Evolutionary conservation across 2,329 filamentous ascomycete genomes (phyloP).

Genomic region (Ampelomyces quisqualis): DNA sequence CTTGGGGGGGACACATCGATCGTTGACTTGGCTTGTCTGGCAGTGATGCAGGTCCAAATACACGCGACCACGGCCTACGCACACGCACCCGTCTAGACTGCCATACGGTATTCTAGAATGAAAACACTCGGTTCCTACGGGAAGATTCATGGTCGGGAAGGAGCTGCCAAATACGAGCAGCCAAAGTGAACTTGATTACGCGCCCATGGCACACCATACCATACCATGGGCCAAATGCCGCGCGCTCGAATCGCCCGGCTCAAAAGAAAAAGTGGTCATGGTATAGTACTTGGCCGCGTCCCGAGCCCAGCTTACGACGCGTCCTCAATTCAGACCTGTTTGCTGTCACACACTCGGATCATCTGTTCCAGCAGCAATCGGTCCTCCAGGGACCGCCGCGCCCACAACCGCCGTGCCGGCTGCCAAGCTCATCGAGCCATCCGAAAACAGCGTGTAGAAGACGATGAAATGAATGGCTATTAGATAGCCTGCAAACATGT

Average conservation of each 20-base stretch:
- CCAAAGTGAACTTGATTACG: conserved; percentile 1
- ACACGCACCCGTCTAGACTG: too few relatives aligned
- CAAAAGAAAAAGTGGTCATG: not conserved
- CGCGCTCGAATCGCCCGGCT: conserved; percentile 3
- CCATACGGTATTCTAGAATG: too few relatives aligned
- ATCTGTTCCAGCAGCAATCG: conserved; percentile 27
- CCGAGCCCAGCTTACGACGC: conserved; percentile 5
- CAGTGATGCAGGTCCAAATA: too few relatives aligned
- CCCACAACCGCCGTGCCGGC: conserved; percentile 23
- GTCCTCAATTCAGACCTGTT: conserved; percentile 38
- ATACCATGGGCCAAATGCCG: not conserved
- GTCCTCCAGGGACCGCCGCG: conserved; percentile 33
- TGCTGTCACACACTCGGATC: conserved; percentile 40
- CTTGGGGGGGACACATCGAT: too few relatives aligned
- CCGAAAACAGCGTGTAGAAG: conserved; percentile 83
- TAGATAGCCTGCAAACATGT: conserved; percentile 91
- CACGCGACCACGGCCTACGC: too few relatives aligned
- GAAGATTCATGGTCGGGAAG: too few relatives aligned
- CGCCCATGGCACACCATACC: conserved; percentile 1
- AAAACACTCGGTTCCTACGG: too few relatives aligned
- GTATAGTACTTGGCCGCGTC: conserved; percentile 1
- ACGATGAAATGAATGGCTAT: conserved; percentile 84
- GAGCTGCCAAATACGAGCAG: not conserved
- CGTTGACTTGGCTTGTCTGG: too few relatives aligned
- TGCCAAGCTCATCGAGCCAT: conserved; percentile 62